A percentile compares a stretch with the other conserved stretches of the same genome.
Conservation (phyloP, 805 yeast species). For the Metschnikowia kofuensis region DNA sequence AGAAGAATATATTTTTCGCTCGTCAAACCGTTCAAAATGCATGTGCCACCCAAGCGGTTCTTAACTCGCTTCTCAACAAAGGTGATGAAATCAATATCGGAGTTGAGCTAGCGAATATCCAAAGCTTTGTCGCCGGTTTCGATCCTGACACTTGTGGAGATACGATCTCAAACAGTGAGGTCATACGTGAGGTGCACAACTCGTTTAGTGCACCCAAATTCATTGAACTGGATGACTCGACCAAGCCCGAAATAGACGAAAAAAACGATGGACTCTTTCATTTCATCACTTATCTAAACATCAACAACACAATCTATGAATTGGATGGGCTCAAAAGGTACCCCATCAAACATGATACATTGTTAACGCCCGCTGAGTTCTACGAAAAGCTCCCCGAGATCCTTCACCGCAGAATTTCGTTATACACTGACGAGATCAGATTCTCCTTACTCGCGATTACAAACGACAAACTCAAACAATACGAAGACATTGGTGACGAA, state of each 20-base stretch:
- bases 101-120: constrained; percentile 44
- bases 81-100: constrained; percentile 44
- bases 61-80: constrained; percentile 52
- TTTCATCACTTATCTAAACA: constrained; percentile 52
- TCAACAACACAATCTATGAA: constrained; percentile 50
- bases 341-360: constrained; percentile 51
- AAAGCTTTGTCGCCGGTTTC: constrained; percentile 48
- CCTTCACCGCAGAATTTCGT: constrained; percentile 44
- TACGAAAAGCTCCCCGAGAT: constrained; percentile 42
- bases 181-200: constrained; percentile 55
- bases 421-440: constrained; percentile 48
- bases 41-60: constrained; percentile 72
- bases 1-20: constrained; percentile 52
- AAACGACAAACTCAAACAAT: constrained; percentile 44
- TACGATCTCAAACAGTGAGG: constrained; percentile 55
- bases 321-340: constrained; percentile 57
- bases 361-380: constrained; percentile 41
- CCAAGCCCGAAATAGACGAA: constrained; percentile 22
- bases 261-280: constrained; percentile 57
- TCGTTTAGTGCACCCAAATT: constrained; percentile 57
- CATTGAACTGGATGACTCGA: constrained; percentile 43
- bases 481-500: constrained; percentile 38
- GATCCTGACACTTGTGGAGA: constrained; percentile 61
- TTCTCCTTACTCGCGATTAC: constrained; percentile 56
- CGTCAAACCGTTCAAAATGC: constrained; percentile 64